These are phyloP conservation scores for Termitomyces titanicus DNA, from an alignment of 768 basidiomycete species.

Conservation along the genomic window DNA sequence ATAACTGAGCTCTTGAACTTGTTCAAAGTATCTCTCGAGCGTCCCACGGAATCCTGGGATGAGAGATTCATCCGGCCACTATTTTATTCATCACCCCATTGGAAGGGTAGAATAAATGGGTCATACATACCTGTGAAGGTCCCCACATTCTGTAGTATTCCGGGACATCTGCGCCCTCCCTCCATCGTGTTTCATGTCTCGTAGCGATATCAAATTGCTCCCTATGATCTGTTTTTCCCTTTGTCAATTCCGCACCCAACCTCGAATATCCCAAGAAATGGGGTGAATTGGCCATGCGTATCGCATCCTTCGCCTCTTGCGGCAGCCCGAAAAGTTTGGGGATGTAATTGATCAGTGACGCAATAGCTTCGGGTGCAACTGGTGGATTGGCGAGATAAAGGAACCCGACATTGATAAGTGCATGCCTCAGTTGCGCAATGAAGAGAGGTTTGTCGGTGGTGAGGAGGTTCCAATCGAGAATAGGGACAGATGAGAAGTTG, in stretches of 20 bases:
- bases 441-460: conserved; percentile 46
- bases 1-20: conserved; percentile 59
- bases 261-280: conserved; percentile 79
- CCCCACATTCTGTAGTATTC: conserved; percentile 76
- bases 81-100: background rate
- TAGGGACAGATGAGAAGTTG: conserved; percentile 63
- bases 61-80: conserved; percentile 77
- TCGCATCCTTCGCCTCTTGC: conserved; percentile 58
- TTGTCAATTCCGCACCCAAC: conserved; percentile 72
- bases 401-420: conserved; percentile 79
- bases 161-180: conserved; percentile 47
- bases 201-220: conserved; percentile 86
- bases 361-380: conserved; percentile 42
- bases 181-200: conserved; percentile 58
- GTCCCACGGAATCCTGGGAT: conserved; percentile 68
- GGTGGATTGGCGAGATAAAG: conserved; percentile 72
- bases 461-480: conserved; percentile 64
- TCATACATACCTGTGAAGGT: conserved; percentile 52
- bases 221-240: conserved; percentile 65
- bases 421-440: conserved; percentile 61
- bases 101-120: no score
- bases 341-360: conserved; percentile 52
- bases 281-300: conserved; percentile 68
- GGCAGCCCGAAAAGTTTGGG: conserved; percentile 72
- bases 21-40: conserved; percentile 53